phyloP scores from a whole-genome alignment of 2,329 filamentous ascomycete genomes.

The Penicillium sp. region DNA sequence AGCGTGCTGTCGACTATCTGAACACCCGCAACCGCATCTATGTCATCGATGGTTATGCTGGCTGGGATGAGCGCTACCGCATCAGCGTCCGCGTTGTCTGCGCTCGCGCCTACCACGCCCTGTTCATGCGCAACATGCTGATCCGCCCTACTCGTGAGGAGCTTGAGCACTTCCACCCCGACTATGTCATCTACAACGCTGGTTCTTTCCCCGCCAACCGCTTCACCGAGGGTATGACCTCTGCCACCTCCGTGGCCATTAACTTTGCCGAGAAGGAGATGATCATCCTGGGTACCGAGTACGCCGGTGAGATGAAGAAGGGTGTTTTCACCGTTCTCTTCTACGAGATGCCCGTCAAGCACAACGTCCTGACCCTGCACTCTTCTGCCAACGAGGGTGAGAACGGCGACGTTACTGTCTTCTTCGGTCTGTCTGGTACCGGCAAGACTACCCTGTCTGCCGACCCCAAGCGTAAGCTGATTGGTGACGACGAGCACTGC shows the following conservation, averaged over 20 bases:
- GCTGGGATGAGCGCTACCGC: slow-evolving; percentile 98
- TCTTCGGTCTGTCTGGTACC: slow-evolving; percentile 98
- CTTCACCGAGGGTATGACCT: slow-evolving; percentile 98
- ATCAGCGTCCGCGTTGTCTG: slow-evolving; percentile 98
- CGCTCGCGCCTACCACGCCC: slow-evolving; percentile 97
- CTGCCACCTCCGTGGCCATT: slow-evolving; percentile 94
- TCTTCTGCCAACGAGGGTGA: slow-evolving; percentile 97
- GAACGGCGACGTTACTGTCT: slow-evolving; percentile 94
- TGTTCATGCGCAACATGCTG: slow-evolving; percentile 99
- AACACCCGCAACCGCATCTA: slow-evolving; percentile 99
- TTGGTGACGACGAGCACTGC: slow-evolving; percentile 99
- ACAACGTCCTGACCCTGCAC: slow-evolving; percentile 97
- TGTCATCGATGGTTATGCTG: slow-evolving; percentile 94
- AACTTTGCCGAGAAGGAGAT: slow-evolving; percentile 99
- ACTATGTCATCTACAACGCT: slow-evolving; percentile 99
- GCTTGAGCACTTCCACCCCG: slow-evolving; percentile 95
- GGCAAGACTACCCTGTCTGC: slow-evolving; percentile 98
- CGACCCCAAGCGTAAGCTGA: slow-evolving; percentile 92
- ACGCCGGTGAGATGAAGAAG: slow-evolving; percentile 98
- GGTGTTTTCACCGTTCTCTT: slow-evolving; percentile 98
- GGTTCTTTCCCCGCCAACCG: slow-evolving; percentile 98
- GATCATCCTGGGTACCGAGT: slow-evolving; percentile 99
- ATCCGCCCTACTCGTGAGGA: slow-evolving; percentile 90
- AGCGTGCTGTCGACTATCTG: slow-evolving; percentile 97
- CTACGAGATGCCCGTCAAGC: slow-evolving; percentile 99